A percentile compares a stretch with the other conserved stretches of the same genome.
These are phyloP conservation scores for Ophiocordyceps sinensis DNA, from an alignment of 2,329 filamentous ascomycete genomes.

Conservation along the genomic window DNA sequence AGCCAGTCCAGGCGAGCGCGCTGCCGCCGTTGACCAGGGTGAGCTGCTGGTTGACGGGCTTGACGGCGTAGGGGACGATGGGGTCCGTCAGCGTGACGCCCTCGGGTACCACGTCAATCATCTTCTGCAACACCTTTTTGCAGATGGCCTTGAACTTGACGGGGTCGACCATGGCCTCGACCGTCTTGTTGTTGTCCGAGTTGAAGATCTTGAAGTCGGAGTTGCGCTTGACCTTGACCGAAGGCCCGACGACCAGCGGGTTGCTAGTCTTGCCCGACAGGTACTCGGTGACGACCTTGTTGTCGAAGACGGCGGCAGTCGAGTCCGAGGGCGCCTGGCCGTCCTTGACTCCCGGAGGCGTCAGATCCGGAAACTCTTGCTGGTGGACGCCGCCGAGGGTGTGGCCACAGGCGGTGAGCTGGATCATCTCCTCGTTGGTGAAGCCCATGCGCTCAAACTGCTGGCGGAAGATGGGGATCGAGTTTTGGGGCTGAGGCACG, in stretches of 20 bases:
- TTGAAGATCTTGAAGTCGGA: slow-evolving; percentile 43
- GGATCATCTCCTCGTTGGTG: slow-evolving; percentile 40
- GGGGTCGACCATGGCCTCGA: slow-evolving; percentile 29
- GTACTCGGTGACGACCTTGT: slow-evolving; percentile 42
- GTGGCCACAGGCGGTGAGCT: slow-evolving; percentile 46
- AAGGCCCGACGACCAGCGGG: slow-evolving; percentile 38
- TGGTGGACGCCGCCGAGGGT: slow-evolving; percentile 45
- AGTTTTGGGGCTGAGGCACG: slow-evolving; percentile 44
- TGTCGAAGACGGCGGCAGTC: slow-evolving; percentile 36
- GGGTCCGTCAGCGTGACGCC: slow-evolving; percentile 34
- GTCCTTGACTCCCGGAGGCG: slow-evolving; percentile 27
- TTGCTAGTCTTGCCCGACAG: slow-evolving; percentile 37
- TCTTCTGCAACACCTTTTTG: slow-evolving; percentile 36
- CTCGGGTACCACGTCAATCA: slow-evolving; percentile 46
- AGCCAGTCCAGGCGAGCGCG: slow-evolving; percentile 34
- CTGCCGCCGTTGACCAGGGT: slow-evolving; percentile 33
- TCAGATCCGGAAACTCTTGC: slow-evolving; percentile 36
- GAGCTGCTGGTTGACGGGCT: slow-evolving; percentile 43
- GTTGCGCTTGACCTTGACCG: slow-evolving; percentile 27
- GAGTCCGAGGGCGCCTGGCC: slow-evolving; percentile 32
- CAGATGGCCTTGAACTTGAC: slow-evolving; percentile 32
- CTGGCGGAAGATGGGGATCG: slow-evolving; percentile 31
- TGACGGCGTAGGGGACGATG: slow-evolving; percentile 42
- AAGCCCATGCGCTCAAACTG: slow-evolving; percentile 47
- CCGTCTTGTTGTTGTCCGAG: slow-evolving; percentile 39